A percentile compares a stretch with the other conserved stretches of the same genome.
Evolutionary conservation across 768 basidiomycete species (phyloP).

Genomic region (Symmetrospora coprosmae): DNA sequence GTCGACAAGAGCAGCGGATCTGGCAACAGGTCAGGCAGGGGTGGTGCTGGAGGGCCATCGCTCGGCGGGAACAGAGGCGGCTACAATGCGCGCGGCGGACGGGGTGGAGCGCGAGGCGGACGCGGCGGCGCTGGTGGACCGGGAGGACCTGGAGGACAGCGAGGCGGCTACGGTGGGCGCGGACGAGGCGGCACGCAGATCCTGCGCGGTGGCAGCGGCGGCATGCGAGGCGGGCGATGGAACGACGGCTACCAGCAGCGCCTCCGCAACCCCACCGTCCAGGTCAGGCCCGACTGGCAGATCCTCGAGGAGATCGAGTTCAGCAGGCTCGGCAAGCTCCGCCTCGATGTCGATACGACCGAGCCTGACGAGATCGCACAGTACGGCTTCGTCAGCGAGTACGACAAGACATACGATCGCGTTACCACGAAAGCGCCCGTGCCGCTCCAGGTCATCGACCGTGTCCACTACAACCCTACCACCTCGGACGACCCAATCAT

Average conservation of each 20-base stretch:
- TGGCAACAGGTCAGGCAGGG: slow-evolving; percentile 33
- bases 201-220: slow-evolving; percentile 40
- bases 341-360: slow-evolving; percentile 68
- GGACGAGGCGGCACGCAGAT: slow-evolving; percentile 15
- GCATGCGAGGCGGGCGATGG: slow-evolving; percentile 31
- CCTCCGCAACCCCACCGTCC: slow-evolving; percentile 79
- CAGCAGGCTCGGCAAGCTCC: slow-evolving; percentile 72
- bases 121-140: slow-evolving; percentile 3
- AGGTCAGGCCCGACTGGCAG: slow-evolving; percentile 80
- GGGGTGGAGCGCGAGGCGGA: slow-evolving; percentile 35
- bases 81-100: slow-evolving; percentile 41
- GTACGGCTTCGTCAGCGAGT: slow-evolving; percentile 78
- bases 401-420: slow-evolving; percentile 89
- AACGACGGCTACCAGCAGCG: slow-evolving; percentile 58
- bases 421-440: slow-evolving; percentile 84
- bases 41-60: slow-evolving; percentile 45
- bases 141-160: neutral
- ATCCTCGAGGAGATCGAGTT: slow-evolving; percentile 97
- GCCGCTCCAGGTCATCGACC: slow-evolving; percentile 79
- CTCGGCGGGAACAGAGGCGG: slow-evolving; percentile 42
- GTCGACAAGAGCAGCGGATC: slow-evolving; percentile 56
- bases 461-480: slow-evolving; percentile 91
- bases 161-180: slow-evolving; percentile 37
- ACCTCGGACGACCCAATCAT: slow-evolving; percentile 97
- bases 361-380: slow-evolving; percentile 72